Evolutionary conservation across 2,329 filamentous ascomycete species (phyloP).

Genomic region (Dichotomopilus funicola): DNA sequence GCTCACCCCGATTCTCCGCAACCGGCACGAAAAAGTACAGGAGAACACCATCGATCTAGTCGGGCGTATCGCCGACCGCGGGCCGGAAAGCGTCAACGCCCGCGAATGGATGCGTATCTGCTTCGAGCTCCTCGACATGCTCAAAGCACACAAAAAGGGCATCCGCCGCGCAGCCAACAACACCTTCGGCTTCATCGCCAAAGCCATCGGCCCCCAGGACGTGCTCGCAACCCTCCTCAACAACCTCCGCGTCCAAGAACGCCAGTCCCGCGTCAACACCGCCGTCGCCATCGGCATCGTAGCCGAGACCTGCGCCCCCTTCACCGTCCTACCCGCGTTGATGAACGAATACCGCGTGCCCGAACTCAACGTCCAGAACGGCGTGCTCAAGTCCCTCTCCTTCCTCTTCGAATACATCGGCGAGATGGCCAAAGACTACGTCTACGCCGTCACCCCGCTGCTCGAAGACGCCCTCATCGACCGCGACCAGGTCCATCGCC

Average conservation of each 20-base stretch:
- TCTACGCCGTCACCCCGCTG: slow-evolving; percentile 93
- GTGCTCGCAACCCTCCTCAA: slow-evolving; percentile 92
- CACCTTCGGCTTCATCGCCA: slow-evolving; percentile 98
- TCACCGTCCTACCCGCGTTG: slow-evolving; percentile 93
- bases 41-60: slow-evolving; percentile 98
- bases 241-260: slow-evolving; percentile 94
- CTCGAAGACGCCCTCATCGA: slow-evolving; percentile 97
- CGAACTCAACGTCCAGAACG: slow-evolving; percentile 97
- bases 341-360: slow-evolving; percentile 99
- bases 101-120: slow-evolving; percentile 99
- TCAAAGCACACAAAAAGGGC: slow-evolving; percentile 99
- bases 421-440: slow-evolving; percentile 99
- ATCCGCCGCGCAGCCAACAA: slow-evolving; percentile 98
- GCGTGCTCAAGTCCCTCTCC: slow-evolving; percentile 91
- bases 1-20: slow-evolving; percentile 94
- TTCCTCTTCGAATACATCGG: slow-evolving; percentile 99
- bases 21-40: slow-evolving; percentile 97
- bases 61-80: slow-evolving; percentile 93
- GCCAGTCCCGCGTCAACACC: slow-evolving; percentile 96
- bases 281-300: slow-evolving; percentile 98
- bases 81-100: slow-evolving; percentile 91
- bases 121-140: slow-evolving; percentile 97
- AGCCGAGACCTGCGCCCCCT: slow-evolving; percentile 94
- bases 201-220: slow-evolving; percentile 96
- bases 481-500: slow-evolving; percentile 93